Evolutionary conservation across 73 alveolate genomes (phyloP), one percentile per base, ranked within the genome.

Genomic region (Paramecium pentaurelia): DNA sequence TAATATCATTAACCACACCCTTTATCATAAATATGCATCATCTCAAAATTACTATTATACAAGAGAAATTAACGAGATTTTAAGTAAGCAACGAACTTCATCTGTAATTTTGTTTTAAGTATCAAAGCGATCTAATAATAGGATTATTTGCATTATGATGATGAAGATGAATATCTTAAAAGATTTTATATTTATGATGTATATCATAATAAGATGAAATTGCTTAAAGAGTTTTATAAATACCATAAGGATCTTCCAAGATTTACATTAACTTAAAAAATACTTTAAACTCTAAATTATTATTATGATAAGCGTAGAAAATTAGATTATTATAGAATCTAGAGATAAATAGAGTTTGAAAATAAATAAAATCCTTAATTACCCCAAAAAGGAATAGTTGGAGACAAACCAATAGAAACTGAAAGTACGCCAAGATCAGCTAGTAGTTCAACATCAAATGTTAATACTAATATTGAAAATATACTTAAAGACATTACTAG

Each of bases 301-400:
- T 71, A 71, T 42, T 83, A 89, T 30, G 94, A 89, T 45, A 89
- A 89, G 92, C 77, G 75, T 30, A 89, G 94, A 54, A 89, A 83
- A 54, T 71, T 89, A 58, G 94, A 89, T 16, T 89, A 42, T 45
- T 89, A 89, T 71, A 89, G 92, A 45, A 89, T 89, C 54, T 75
- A 84, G 8, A 89, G 54, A 64, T 51, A 58, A 51, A 89, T 89
- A 32, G 94, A 89, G 40, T 84, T 71, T 22, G 94, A 89, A 32
- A 89, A 89, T 89, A 71, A 89, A 51, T 58, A 71, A 45, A 89
- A 89, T 73, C 94, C 94, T 4, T 20, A 89, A 18, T 58, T 37
- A 71, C 94, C 94, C 9, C 60, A 88, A 25, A 89, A 89, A 71
- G 94, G 94, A 5, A 89, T 89, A 42, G 94, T 89, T 47, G 94